Percentiles rank a stretch among this genome's conserved stretches.
Conservation (phyloP, 2,329 filamentous ascomycete genomes). For the Ascochyta lentis region DNA sequence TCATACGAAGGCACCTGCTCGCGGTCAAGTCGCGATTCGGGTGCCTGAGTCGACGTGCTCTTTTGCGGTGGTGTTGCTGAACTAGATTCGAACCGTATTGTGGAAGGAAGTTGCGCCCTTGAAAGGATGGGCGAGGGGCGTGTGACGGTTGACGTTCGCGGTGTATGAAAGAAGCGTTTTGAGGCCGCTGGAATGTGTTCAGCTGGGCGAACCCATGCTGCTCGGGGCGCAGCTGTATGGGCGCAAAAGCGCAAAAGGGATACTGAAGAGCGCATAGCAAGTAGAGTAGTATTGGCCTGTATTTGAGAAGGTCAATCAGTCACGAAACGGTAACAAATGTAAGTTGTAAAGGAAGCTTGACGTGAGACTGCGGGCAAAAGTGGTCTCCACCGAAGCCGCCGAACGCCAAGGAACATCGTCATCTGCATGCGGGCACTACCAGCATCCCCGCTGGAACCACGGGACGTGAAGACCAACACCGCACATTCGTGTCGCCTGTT, state of each 20-base stretch:
- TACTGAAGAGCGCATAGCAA: conserved; percentile 34
- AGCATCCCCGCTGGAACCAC: conserved; percentile 11
- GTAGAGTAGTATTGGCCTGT: background rate
- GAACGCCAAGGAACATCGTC: conserved; percentile 19
- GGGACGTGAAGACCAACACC: conserved; percentile 7
- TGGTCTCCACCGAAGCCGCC: conserved; percentile 15
- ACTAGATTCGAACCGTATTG: conserved; percentile 37
- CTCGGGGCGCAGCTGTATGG: conserved; percentile 25
- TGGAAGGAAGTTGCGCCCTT: conserved; percentile 17
- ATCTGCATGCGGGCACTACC: conserved; percentile 25
- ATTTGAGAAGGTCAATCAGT: background rate
- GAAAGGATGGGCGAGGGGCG: conserved; percentile 26
- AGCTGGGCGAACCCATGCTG: conserved; percentile 19
- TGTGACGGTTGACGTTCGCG: conserved; percentile 33
- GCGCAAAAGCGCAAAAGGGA: conserved; percentile 34
- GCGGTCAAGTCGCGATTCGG: conserved; percentile 46
- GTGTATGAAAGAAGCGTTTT: conserved; percentile 36
- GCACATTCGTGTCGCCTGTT: background rate
- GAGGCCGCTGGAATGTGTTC: conserved; percentile 34
- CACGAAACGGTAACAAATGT: background rate
- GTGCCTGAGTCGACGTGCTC: conserved; percentile 35
- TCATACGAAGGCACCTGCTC: conserved; percentile 73
- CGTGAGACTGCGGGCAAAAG: conserved; percentile 13
- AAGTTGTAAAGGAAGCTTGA: conserved; percentile 1
- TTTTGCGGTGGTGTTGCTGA: conserved; percentile 28